These are phyloP conservation scores for Crotalaria pallida DNA, from an alignment of 306 rosid species.

Conservation along the genomic window DNA sequence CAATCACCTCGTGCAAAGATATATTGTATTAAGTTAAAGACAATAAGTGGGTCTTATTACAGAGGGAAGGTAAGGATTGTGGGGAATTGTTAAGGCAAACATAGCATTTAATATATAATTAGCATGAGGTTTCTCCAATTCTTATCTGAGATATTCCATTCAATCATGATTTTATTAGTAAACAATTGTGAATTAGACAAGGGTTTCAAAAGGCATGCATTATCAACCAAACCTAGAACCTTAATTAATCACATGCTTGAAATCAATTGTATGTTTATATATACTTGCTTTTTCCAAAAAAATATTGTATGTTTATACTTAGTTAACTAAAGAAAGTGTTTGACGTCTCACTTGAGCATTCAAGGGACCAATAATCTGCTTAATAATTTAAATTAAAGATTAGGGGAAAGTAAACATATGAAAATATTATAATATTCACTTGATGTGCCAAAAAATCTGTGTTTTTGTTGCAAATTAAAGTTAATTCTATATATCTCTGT, in stretches of 20 bases:
- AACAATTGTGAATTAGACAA: constrained; percentile 15
- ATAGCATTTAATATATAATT: constrained; percentile 13
- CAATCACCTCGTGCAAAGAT: no score
- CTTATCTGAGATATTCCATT: constrained; percentile 37
- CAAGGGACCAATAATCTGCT: constrained; percentile 38
- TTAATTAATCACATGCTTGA: constrained; percentile 23
- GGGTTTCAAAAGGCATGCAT: constrained; percentile 24
- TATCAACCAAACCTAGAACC: constrained; percentile 30
- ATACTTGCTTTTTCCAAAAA: no score
- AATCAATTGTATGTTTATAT: constrained; percentile 28
- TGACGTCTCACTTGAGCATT: constrained; percentile 37
- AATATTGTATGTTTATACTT: no score
- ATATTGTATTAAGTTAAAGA: no score
- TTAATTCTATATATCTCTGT: neutral
- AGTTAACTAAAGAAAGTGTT: constrained; percentile 5
- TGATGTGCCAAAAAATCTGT: constrained; percentile 11
- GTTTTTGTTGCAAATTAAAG: constrained; percentile 17
- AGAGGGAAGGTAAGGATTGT: constrained; percentile 20
- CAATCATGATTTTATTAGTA: constrained; percentile 32
- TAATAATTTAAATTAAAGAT: constrained; percentile 37
- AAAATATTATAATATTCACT: constrained; percentile 7
- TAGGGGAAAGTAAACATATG: constrained; percentile 28
- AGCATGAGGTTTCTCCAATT: constrained; percentile 17
- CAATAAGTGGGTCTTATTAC: constrained; percentile 29
- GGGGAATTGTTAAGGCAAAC: constrained; percentile 14